phyloP scores from a whole-genome alignment of 768 basidiomycete genomes.

The Tricholoma saponaceum region DNA sequence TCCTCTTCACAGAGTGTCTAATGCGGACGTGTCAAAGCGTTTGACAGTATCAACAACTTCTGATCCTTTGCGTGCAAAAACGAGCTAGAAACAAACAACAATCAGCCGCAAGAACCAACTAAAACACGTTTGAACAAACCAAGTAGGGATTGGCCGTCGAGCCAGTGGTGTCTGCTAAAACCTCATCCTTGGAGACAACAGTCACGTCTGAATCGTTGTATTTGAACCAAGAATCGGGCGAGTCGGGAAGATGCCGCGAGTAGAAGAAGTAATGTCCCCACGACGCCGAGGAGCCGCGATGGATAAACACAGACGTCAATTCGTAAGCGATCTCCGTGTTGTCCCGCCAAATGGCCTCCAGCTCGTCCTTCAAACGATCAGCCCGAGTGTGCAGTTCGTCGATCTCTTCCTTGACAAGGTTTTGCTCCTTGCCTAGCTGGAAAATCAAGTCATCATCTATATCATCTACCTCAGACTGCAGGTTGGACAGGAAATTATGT shows the following conservation, averaged over 20 bases:
- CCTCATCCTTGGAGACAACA: slow-evolving; percentile 73
- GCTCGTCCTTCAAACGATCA: slow-evolving; percentile 53
- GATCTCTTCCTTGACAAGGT: slow-evolving; percentile 50
- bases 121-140: slow-evolving; percentile 37
- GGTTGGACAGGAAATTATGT: slow-evolving; percentile 49
- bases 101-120: slow-evolving; percentile 5
- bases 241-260: slow-evolving; percentile 77
- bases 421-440: slow-evolving; percentile 51
- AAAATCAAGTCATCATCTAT: slow-evolving; percentile 56
- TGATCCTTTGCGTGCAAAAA: slow-evolving; percentile 76
- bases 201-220: slow-evolving; percentile 91
- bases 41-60: slow-evolving; percentile 82
- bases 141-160: slow-evolving; percentile 88
- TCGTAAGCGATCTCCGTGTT: slow-evolving; percentile 73
- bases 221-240: slow-evolving; percentile 89
- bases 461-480: slow-evolving; percentile 41
- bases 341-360: slow-evolving; percentile 75
- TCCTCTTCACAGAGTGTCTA: slow-evolving; percentile 12
- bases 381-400: slow-evolving; percentile 48
- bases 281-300: slow-evolving; percentile 82
- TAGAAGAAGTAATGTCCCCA: slow-evolving; percentile 98
- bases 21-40: slow-evolving; percentile 42
- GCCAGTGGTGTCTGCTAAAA: slow-evolving; percentile 87
- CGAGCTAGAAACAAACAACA: slow-evolving; percentile 48
- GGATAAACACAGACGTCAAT: slow-evolving; percentile 91